A percentile compares a stretch with the other conserved stretches of the same genome.
These are phyloP conservation scores for Globisporangium spinosum DNA, from an alignment of 352 stramenopile species.

Conservation along the genomic window DNA sequence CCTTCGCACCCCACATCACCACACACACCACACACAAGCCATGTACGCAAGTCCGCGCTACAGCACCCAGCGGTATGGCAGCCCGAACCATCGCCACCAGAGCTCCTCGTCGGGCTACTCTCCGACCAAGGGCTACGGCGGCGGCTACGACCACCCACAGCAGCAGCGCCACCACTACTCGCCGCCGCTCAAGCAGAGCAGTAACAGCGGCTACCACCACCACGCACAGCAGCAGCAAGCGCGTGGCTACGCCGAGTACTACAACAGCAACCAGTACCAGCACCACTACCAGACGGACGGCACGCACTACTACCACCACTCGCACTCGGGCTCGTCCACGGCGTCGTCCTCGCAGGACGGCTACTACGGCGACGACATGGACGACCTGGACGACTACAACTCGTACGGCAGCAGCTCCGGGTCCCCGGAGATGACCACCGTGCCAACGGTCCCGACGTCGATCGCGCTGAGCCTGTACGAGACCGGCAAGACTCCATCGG, in stretches of 20 bases:
- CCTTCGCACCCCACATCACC: constrained; percentile 2
- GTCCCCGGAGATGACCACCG: constrained; percentile 68
- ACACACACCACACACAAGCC: neutral
- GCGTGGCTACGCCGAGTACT: constrained; percentile 40
- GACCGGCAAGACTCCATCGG: constrained; percentile 70
- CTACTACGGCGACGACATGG: constrained; percentile 72
- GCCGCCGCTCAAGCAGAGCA: constrained; percentile 17
- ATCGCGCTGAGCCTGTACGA: constrained; percentile 73
- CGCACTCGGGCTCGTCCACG: constrained; percentile 67
- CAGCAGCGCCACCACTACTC: constrained; percentile 18
- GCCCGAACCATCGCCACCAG: constrained; percentile 18
- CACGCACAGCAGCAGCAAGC: constrained; percentile 9
- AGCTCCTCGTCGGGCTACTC: constrained; percentile 17
- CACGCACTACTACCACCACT: constrained; percentile 61
- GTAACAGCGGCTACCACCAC: constrained; percentile 4
- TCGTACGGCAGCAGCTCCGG: constrained; percentile 18
- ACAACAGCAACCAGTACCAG: constrained; percentile 31
- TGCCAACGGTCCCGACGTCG: constrained; percentile 72
- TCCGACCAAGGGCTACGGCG: constrained; percentile 13
- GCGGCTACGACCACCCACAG: constrained; percentile 8
- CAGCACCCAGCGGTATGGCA: constrained; percentile 13
- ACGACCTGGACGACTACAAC: constrained; percentile 66
- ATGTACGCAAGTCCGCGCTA: constrained; percentile 20
- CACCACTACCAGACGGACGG: constrained; percentile 53
- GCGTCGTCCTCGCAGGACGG: constrained; percentile 77